Conservation (phyloP, 345 rosid species). For the Eucalyptus marginata region DNA sequence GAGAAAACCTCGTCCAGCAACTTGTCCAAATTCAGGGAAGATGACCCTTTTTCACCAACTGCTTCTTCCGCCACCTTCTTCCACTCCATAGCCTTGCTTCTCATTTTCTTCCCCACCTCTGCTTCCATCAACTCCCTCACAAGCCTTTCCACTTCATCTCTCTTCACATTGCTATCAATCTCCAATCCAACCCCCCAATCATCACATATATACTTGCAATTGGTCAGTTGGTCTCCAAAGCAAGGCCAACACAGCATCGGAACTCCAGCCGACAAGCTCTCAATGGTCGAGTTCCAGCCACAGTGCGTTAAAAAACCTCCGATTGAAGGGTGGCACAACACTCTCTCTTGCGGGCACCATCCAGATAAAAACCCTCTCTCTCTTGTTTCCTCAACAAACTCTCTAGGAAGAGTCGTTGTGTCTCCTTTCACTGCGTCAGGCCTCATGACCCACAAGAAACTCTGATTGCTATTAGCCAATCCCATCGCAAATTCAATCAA, state of each 20-base stretch:
- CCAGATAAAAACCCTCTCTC: neutral
- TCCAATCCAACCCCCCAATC: constrained; percentile 22
- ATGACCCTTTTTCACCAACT: neutral
- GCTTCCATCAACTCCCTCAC: constrained; percentile 24
- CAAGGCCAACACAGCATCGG: constrained; percentile 8
- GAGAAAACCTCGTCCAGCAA: neutral
- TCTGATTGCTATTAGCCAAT: neutral
- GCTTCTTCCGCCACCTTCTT: constrained; percentile 11
- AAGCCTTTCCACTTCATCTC: constrained; percentile 15
- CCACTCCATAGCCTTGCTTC: constrained; percentile 6
- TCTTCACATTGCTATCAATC: constrained; percentile 1
- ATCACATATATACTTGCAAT: constrained; percentile 9
- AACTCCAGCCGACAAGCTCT: constrained; percentile 1
- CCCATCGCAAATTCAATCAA: constrained; percentile 7
- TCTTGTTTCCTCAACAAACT: neutral
- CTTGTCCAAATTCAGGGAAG: neutral
- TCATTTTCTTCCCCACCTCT: constrained; percentile 9
- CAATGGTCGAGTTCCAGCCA: constrained; percentile 13
- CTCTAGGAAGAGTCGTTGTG: neutral
- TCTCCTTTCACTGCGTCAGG: neutral
- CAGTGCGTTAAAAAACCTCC: constrained; percentile 8
- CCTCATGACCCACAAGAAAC: constrained; percentile 8
- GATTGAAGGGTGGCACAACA: neutral
- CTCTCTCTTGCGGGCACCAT: constrained; percentile 9
- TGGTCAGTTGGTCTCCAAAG: constrained; percentile 4